These are phyloP conservation scores for Calycina herbarum DNA, from an alignment of 2,329 filamentous ascomycete genomes.

Conservation along the genomic window DNA sequence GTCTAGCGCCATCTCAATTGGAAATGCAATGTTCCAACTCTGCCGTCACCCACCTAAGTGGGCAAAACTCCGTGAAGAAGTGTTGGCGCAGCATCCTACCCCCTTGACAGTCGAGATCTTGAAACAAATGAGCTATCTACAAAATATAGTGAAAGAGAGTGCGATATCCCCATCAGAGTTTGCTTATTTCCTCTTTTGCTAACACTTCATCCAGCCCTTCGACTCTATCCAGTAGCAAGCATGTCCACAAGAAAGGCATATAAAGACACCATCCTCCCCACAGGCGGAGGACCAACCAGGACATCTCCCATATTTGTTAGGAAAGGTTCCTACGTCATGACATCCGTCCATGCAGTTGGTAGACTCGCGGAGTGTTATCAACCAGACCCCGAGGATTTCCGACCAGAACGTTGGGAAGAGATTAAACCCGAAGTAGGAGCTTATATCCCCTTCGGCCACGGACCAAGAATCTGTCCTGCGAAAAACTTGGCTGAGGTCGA, in stretches of 20 bases:
- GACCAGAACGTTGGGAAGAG: constrained; percentile 44
- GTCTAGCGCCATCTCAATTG: constrained; percentile 14
- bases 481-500: constrained; percentile 8
- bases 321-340: constrained; percentile 28
- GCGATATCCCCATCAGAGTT: too few relatives aligned
- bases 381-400: constrained; percentile 42
- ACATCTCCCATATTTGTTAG: constrained; percentile 31
- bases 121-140: constrained; percentile 6
- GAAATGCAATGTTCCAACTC: constrained; percentile 17
- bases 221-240: constrained; percentile 52
- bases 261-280: constrained; percentile 41
- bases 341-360: constrained; percentile 32
- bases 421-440: background rate
- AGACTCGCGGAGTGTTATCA: constrained; percentile 13
- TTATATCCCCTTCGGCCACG: constrained; percentile 12
- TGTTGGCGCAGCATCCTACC: too few relatives aligned
- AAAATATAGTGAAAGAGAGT: constrained; percentile 16
- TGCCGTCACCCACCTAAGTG: constrained; percentile 11
- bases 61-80: constrained; percentile 14
- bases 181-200: background rate
- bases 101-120: constrained; percentile 46
- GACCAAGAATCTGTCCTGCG: constrained; percentile 10
- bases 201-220: constrained; percentile 41
- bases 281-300: constrained; percentile 34
- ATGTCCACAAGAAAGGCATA: constrained; percentile 49